A percentile compares a stretch with the other conserved stretches of the same genome.
phyloP scores from a whole-genome alignment of 805 yeast genomes.

The Isabelozyma rhagii region DNA sequence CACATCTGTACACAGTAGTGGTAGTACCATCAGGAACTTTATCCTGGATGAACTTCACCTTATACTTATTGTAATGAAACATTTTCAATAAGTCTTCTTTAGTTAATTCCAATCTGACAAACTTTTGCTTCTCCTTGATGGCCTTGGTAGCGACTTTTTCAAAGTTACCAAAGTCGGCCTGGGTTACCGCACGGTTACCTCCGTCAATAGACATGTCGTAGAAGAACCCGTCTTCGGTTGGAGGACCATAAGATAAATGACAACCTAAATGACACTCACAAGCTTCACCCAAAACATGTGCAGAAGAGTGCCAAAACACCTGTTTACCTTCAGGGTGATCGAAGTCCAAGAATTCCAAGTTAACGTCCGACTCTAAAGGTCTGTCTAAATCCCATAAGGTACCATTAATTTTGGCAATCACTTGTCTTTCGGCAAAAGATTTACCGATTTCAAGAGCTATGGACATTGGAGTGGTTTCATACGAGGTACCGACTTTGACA shows the following conservation, averaged over 20 bases:
- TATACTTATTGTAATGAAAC: conserved; percentile 95
- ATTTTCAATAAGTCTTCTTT: conserved; percentile 88
- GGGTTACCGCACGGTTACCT: conserved; percentile 68
- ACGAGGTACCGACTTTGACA: conserved; percentile 71
- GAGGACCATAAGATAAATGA: conserved; percentile 86
- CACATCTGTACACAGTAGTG: conserved; percentile 96
- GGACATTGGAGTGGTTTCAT: conserved; percentile 87
- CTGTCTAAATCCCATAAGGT: conserved; percentile 93
- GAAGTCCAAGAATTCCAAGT: conserved; percentile 82
- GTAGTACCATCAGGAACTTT: conserved; percentile 96
- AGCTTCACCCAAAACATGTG: conserved; percentile 97
- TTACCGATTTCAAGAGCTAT: conserved; percentile 83
- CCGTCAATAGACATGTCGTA: conserved; percentile 88
- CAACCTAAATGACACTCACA: conserved; percentile 96
- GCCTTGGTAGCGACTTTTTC: conserved; percentile 87
- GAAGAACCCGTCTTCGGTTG: conserved; percentile 96
- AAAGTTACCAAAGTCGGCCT: conserved; percentile 76
- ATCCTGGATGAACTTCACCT: conserved; percentile 78
- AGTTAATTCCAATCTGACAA: conserved; percentile 87
- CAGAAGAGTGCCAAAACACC: conserved; percentile 98
- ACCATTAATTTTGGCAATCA: conserved; percentile 89
- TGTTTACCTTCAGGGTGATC: conserved; percentile 91
- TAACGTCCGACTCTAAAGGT: conserved; percentile 74
- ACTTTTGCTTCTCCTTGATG: conserved; percentile 91
- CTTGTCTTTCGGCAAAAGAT: conserved; percentile 83